phyloP scores from a whole-genome alignment of 352 stramenopile genomes.

The Pythium aquatile region DNA sequence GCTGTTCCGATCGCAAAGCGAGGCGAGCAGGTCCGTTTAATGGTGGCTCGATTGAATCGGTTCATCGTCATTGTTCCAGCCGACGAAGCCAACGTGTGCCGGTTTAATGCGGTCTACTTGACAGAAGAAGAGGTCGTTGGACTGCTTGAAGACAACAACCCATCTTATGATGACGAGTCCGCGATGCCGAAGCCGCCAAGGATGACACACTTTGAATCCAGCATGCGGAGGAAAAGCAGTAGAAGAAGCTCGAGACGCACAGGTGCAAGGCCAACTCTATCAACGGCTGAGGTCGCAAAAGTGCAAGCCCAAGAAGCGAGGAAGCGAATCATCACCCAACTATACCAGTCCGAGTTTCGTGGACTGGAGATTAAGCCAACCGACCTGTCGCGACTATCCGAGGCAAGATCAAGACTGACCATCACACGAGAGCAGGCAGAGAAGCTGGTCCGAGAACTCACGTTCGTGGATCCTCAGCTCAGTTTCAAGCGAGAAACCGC shows the following conservation, averaged over 20 bases:
- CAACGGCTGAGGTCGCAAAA: neutral
- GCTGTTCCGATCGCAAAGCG: constrained; percentile 45
- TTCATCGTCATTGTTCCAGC: constrained; percentile 41
- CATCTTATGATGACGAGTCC: constrained; percentile 6
- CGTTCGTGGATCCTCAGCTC: constrained; percentile 39
- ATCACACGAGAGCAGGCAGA: constrained; percentile 42
- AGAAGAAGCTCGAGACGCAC: neutral
- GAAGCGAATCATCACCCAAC: constrained; percentile 28
- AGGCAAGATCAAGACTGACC: constrained; percentile 19
- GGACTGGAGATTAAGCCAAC: constrained; percentile 41
- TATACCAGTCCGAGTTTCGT: constrained; percentile 45
- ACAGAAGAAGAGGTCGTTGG: constrained; percentile 48
- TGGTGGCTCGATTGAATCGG: constrained; percentile 61
- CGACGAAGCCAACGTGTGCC: constrained; percentile 30
- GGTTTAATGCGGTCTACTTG: constrained; percentile 59
- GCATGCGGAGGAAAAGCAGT: neutral
- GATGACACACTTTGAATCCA: neutral
- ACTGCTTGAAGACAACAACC: constrained; percentile 22
- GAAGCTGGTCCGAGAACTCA: constrained; percentile 39
- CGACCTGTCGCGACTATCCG: constrained; percentile 36
- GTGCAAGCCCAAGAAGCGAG: neutral
- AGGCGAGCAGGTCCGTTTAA: constrained; percentile 47
- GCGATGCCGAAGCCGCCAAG: neutral
- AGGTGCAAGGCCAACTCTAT: neutral
- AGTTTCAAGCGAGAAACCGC: neutral